phyloP scores from a whole-genome alignment of 164 flowering plant genomes.

The Magnolia sinica region DNA sequence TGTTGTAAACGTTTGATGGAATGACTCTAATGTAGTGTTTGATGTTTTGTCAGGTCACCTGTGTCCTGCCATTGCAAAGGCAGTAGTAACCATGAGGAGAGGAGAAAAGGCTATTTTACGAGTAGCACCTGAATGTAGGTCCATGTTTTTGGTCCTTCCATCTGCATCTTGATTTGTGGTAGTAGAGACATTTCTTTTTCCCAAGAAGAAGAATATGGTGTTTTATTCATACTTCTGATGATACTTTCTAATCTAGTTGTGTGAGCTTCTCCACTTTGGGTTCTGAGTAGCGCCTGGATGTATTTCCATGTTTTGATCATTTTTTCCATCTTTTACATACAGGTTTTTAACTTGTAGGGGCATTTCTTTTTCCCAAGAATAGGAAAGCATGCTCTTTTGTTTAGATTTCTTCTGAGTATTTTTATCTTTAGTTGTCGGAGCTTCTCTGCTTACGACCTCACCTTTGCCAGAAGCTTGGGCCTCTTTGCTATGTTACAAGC shows the following conservation, averaged over 20 bases:
- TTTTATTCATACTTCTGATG: no score
- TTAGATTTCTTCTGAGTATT: background rate
- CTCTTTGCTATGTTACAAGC: background rate
- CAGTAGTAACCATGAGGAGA: constrained; percentile 37
- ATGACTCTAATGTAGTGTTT: background rate
- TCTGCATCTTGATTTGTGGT: no score
- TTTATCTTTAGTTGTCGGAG: background rate
- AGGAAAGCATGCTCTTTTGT: background rate
- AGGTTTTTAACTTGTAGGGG: background rate
- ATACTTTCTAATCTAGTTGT: no score
- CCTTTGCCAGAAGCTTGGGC: background rate
- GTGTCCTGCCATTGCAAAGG: constrained; percentile 35
- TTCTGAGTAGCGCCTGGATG: constrained; percentile 26
- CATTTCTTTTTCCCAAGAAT: background rate
- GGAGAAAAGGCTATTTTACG: constrained; percentile 30
- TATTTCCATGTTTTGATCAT: constrained; percentile 7
- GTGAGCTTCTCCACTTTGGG: no score
- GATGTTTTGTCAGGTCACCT: constrained; percentile 22
- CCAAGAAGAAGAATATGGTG: no score
- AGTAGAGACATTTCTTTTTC: no score
- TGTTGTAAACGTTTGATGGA: background rate
- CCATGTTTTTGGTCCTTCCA: background rate
- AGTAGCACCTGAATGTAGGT: constrained; percentile 33
- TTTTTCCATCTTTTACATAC: background rate
- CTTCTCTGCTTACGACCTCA: background rate